Evolutionary conservation across 345 rosid genomes (phyloP).

Genomic region (Raphanus raphanistrum): DNA sequence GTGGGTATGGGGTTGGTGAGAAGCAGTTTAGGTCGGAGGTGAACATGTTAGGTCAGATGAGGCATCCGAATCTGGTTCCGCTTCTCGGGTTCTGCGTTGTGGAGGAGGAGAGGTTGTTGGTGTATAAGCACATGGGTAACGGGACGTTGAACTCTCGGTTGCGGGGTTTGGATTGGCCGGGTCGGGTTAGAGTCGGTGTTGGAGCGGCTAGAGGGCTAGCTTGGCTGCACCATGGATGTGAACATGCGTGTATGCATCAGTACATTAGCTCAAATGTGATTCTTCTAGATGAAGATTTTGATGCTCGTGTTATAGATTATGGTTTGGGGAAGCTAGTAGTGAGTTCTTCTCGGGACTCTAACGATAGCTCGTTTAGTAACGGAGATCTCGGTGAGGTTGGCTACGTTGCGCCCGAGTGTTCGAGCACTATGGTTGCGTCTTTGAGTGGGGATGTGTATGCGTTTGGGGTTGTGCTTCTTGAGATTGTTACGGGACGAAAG

Average conservation of each 20-base stretch:
- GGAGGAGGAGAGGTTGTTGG: slow-evolving; percentile 56
- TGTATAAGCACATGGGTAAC: slow-evolving; percentile 52
- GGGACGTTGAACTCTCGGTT: slow-evolving; percentile 52
- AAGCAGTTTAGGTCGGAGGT: slow-evolving; percentile 59
- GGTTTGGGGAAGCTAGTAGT: slow-evolving; percentile 55
- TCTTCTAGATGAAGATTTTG: slow-evolving; percentile 59
- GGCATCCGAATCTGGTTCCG: slow-evolving; percentile 71
- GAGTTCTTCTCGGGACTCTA: slow-evolving; percentile 37
- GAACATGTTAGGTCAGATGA: slow-evolving; percentile 52
- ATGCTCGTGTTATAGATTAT: slow-evolving; percentile 53
- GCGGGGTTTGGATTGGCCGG: slow-evolving; percentile 51
- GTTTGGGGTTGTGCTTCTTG: slow-evolving; percentile 60
- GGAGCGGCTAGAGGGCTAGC: slow-evolving; percentile 66
- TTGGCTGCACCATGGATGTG: slow-evolving; percentile 64
- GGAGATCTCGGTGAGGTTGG: slow-evolving; percentile 51
- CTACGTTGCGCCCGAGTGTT: slow-evolving; percentile 53
- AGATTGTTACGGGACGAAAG: slow-evolving; percentile 50
- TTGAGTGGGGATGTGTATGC: slow-evolving; percentile 60
- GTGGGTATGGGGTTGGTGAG: slow-evolving; percentile 47
- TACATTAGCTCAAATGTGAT: slow-evolving; percentile 56
- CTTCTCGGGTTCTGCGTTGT: slow-evolving; percentile 59
- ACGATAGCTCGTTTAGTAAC: slow-evolving; percentile 47
- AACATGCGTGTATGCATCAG: slow-evolving; percentile 45
- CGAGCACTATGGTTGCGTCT: slow-evolving; percentile 50
- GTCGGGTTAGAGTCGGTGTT: slow-evolving; percentile 50